Evolutionary conservation across 2,329 filamentous ascomycete species (phyloP), one percentile per base, ranked within the genome.

Genomic region (Nemania serpens): DNA sequence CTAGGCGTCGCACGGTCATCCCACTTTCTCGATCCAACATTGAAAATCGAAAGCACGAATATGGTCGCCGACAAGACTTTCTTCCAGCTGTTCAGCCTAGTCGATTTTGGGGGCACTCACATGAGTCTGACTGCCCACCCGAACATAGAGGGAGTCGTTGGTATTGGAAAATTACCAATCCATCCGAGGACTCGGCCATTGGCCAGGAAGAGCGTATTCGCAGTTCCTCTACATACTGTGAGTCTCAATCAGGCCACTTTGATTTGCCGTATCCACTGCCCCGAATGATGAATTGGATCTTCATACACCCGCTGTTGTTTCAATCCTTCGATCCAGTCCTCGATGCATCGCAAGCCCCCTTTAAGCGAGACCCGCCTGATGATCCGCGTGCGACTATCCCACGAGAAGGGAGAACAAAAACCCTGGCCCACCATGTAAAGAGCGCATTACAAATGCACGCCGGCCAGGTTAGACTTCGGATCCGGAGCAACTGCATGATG

Each of bases 391-490:
- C 4, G n/a, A 48, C 18, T 25, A 42, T 43, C 37, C 34, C 47
- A 48, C 39, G 15, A 39, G 29, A 22, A 29, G 25, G 46, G n/a
- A n/a, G n/a, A n/a, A n/a, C 15, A 46, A 41, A 41, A 45, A 15
- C n/a, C 17, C 22, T 50, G 36, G 43, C 33, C 43, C 42, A 59
- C 5, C 50, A 59, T 47, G 22, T 33, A 47, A 49, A 29, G n/a
- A 54, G 15, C 9, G 34, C 22, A 18, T 0, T 10, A 47, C 2
- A 11, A n/a, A 50, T 41, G 18, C 20, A 42, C 53, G 29, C 36
- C 48, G n/a, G 29, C 22, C 49, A 9, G 25, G 6, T 41, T 13
- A 11, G 47, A 22, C 20, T 43, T 20, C 3, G 39, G 17, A 22
- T 37, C 25, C 15, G 36, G 17, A 55, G 37, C 29, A 47, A 48